Evolutionary conservation across 371 early-diverging fungal species (phyloP), one percentile per base, ranked within the genome.

Genomic region (Mucor velutinosus): DNA sequence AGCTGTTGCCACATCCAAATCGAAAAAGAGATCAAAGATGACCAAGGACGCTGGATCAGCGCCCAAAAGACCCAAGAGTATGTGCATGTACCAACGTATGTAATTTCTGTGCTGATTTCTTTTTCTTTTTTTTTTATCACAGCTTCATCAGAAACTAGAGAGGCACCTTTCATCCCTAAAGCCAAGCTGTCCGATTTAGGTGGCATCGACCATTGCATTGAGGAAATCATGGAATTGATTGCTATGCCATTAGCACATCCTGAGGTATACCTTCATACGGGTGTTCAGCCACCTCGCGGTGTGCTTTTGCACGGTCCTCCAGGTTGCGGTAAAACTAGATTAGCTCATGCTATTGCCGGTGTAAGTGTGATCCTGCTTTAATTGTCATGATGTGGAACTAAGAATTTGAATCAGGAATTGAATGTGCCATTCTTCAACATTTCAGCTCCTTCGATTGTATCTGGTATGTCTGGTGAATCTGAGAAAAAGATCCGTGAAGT

Each of bases 381-480:
- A 10, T 43, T 4, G 12, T 14, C 7, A 1, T 11, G 14, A 14
- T 39, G 21, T 7, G 19, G 4, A 1, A 39, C 74, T 67, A 3
- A 21, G 7, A 29, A 7, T 7, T 32, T 73, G 37, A 1, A 75
- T 21, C 79, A 93, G 86, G 98, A 99, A 82, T 85, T 95, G 19
- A 92, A 90, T 8, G 95, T 99, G 12, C 97, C 97, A 15, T 95
- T 99, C 62, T 82, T 96, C 70, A 90, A 92, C 65, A 96, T 99
- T n/a, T 95, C 99, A 32, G 99, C 99, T 11, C 99, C 99, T n/a
- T 95, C 96, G 10, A 91, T 99, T 39, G 98, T 99, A 29, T 95
- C 97, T 11, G 99, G 99, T 33, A 97, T 99, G 97, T 94, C 97
- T 19, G 99, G 99, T 60, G 99, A 99, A 81, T 97, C 97, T 8